Evolutionary conservation across 306 rosid species (phyloP), one percentile per base, ranked within the genome.

Genomic region (Cicer yamashitae): DNA sequence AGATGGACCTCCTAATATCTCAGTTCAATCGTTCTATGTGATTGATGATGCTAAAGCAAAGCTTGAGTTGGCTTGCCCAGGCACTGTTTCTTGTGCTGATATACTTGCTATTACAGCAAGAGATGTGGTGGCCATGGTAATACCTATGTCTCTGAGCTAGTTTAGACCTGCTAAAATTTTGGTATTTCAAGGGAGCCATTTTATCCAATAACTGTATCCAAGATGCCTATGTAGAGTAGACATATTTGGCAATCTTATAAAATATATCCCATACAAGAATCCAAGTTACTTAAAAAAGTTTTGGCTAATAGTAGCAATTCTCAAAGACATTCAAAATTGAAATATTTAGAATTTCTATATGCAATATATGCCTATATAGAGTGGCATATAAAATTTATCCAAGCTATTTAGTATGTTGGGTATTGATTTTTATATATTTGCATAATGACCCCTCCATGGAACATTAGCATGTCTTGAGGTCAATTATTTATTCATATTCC

Each of bases 1-100:
- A 86, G 93, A 91, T 7, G 91, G 91, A 10, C 91, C 91, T 77
- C 93, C 93, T 6, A 89, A 89, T 68, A 22, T 85, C 57, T 91
- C 96, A 39, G 71, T 88, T 54, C 58, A 82, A 70, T 82, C 93
- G 6, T 91, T 89, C 82, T 86, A 91, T 12, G 90, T 90, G 61
- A 87, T 92, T 1, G 87, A 87, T 5, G 84, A 83, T 7, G 90
- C 89, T 57, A 90, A 92, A 73, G 79, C 84, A 17, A 87, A 83
- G 86, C 88, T 92, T 70, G 97, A 90, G 79, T 69, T 20, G 43
- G 87, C 87, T 65, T 88, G 96, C 78, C 94, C 96, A 10, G 82
- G 8, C 48, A 82, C 82, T 11, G 89, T 88, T 68, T 90, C 94
- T 13, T 92, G 97, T 70, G 92, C 94, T 77, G 96, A 87, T 81